Evolutionary conservation across 768 basidiomycete genomes (phyloP).

Genomic region (Mycena vulgaris): DNA sequence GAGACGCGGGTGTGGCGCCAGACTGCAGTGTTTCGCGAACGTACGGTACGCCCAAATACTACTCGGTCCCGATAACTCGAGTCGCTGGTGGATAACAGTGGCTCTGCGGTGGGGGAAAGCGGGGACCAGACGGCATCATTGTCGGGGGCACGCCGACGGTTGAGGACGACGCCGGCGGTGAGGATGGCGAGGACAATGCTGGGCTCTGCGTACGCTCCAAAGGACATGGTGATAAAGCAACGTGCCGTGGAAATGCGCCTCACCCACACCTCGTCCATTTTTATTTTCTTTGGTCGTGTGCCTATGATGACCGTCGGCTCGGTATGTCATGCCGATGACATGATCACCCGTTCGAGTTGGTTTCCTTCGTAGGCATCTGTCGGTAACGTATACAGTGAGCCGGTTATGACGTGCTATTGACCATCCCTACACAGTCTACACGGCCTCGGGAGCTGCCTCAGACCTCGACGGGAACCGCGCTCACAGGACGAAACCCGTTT

Average conservation of each 20-base stretch:
- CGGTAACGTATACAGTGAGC: no score
- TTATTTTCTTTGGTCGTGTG: neutral
- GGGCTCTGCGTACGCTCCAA: constrained; percentile 36
- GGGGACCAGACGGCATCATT: constrained; percentile 27
- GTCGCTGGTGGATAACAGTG: constrained; percentile 31
- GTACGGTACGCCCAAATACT: constrained; percentile 33
- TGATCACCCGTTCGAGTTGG: no score
- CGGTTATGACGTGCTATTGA: no score
- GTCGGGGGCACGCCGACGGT: constrained; percentile 28
- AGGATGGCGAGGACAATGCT: constrained; percentile 34
- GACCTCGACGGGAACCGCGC: no score
- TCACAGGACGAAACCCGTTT: no score
- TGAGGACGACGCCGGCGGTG: constrained; percentile 38
- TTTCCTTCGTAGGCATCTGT: no score
- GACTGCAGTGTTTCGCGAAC: constrained; percentile 36
- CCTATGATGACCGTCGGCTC: neutral
- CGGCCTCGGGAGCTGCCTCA: no score
- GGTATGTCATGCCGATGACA: neutral
- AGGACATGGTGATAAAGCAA: constrained; percentile 33
- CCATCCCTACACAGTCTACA: no score
- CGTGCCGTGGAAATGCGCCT: no score
- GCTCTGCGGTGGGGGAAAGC: constrained; percentile 35
- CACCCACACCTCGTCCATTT: neutral
- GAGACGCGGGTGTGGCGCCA: constrained; percentile 35
- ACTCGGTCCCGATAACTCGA: constrained; percentile 23